A percentile compares a stretch with the other conserved stretches of the same genome.
phyloP scores from a whole-genome alignment of 2,329 filamentous ascomycete species.

The Aspergillus brasiliensis region DNA sequence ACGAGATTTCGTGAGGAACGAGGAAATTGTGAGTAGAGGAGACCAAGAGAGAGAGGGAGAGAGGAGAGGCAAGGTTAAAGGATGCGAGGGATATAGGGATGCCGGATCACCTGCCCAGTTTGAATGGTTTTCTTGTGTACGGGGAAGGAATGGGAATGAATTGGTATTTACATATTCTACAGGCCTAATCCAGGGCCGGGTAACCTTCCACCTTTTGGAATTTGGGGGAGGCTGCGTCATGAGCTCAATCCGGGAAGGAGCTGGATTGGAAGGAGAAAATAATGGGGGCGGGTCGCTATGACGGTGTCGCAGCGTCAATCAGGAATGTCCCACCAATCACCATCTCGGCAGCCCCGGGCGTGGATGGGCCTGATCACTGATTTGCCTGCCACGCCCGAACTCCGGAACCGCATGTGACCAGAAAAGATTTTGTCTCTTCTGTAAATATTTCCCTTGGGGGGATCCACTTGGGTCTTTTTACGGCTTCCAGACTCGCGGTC shows the following conservation, averaged over 20 bases:
- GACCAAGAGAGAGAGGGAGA: conserved; percentile 4
- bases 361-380: conserved; percentile 16
- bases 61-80: neutral
- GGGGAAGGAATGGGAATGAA: neutral
- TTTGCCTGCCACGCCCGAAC: conserved; percentile 26
- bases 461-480: neutral
- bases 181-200: conserved; percentile 12
- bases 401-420: conserved; percentile 33
- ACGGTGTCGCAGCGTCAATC: conserved; percentile 23
- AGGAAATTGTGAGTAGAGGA: too few relatives aligned
- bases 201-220: conserved; percentile 24
- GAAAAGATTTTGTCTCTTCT: conserved; percentile 24
- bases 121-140: neutral
- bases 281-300: conserved; percentile 28
- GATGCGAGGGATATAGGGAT: conserved; percentile 6
- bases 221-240: conserved; percentile 23
- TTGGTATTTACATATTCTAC: neutral
- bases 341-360: conserved; percentile 23
- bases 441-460: conserved; percentile 8
- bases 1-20: neutral
- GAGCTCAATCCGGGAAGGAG: conserved; percentile 14
- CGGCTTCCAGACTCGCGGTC: neutral
- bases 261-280: conserved; percentile 27
- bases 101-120: conserved; percentile 13
- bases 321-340: conserved; percentile 34